These are phyloP conservation scores for Pichia sp. DNA, from an alignment of 1,139 yeast genomes.

Conservation along the genomic window DNA sequence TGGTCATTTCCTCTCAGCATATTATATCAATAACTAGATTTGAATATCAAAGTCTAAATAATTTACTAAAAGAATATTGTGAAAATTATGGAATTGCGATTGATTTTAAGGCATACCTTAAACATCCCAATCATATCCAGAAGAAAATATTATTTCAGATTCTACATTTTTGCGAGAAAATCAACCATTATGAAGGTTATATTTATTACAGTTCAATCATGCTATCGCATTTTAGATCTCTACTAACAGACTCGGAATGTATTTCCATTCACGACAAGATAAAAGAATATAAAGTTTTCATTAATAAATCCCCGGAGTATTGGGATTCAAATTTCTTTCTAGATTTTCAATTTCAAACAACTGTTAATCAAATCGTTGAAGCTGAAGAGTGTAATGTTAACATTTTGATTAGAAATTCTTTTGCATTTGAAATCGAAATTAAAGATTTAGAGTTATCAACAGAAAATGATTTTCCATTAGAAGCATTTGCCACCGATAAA, in stretches of 20 bases:
- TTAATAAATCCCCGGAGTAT: slow-evolving; percentile 19
- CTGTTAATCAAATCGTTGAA: slow-evolving; percentile 39
- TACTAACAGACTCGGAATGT: slow-evolving; percentile 45
- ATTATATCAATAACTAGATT: slow-evolving; percentile 9
- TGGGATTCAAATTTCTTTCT: slow-evolving; percentile 24
- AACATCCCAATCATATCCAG: slow-evolving; percentile 17
- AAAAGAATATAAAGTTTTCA: slow-evolving; percentile 18
- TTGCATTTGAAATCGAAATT: slow-evolving; percentile 65
- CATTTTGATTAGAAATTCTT: slow-evolving; percentile 71
- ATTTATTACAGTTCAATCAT: slow-evolving; percentile 24
- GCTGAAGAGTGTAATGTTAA: slow-evolving; percentile 51
- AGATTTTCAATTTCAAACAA: slow-evolving; percentile 24
- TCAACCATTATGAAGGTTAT: slow-evolving; percentile 16
- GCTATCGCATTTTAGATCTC: slow-evolving; percentile 18
- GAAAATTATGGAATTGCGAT: slow-evolving; percentile 17
- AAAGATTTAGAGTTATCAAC: slow-evolving; percentile 44
- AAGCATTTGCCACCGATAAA: slow-evolving; percentile 2
- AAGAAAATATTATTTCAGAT: slow-evolving; percentile 20
- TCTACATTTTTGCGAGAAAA: slow-evolving; percentile 20
- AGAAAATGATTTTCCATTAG: slow-evolving; percentile 23
- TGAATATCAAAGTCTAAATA: slow-evolving; percentile 15
- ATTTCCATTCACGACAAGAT: slow-evolving; percentile 20
- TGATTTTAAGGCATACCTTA: not conserved
- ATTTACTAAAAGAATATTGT: slow-evolving; percentile 18
- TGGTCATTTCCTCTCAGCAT: slow-evolving; percentile 15